Evolutionary conservation across 2,329 filamentous ascomycete genomes (phyloP).

Genomic region (Phaeoacremonium minimum): DNA sequence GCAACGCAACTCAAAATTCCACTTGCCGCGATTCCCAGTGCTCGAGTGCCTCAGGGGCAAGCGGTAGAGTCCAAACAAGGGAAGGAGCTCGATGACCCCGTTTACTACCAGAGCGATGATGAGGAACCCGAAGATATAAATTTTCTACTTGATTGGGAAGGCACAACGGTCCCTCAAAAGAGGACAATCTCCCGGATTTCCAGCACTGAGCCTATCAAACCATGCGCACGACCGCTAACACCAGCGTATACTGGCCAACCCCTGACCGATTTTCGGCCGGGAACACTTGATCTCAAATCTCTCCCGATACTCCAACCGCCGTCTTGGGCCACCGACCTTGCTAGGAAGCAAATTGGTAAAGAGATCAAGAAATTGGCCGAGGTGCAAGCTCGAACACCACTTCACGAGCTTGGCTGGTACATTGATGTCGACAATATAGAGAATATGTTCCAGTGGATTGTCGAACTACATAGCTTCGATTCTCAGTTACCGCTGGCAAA

Average conservation of each 20-base stretch:
- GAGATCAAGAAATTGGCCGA: slow-evolving; percentile 63
- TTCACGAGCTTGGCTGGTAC: slow-evolving; percentile 77
- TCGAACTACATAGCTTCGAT: slow-evolving; percentile 83
- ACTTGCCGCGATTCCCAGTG: slow-evolving; percentile 22
- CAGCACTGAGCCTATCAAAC: slow-evolving; percentile 5
- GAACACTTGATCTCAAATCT: slow-evolving; percentile 54
- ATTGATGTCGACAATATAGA: slow-evolving; percentile 62
- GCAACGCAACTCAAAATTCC: slow-evolving; percentile 20
- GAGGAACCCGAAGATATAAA: slow-evolving; percentile 34
- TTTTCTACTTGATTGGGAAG: slow-evolving; percentile 24
- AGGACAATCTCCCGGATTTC: slow-evolving; percentile 5
- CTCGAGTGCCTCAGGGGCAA: background rate
- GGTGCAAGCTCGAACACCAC: slow-evolving; percentile 55
- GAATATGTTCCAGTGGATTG: slow-evolving; percentile 88
- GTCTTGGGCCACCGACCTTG: slow-evolving; percentile 56
- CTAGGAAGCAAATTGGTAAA: slow-evolving; percentile 58
- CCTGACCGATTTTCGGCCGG: slow-evolving; percentile 56
- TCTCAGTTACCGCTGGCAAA: slow-evolving; percentile 60
- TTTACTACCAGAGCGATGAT: slow-evolving; percentile 43
- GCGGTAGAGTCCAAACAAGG: background rate
- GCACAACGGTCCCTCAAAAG: background rate
- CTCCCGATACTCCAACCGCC: slow-evolving; percentile 65
- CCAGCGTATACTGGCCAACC: slow-evolving; percentile 8
- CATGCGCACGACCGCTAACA: too few relatives aligned
- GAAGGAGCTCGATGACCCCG: background rate